These are phyloP conservation scores for Arachis hypogaea DNA, from an alignment of 306 rosid species.

Conservation along the genomic window DNA sequence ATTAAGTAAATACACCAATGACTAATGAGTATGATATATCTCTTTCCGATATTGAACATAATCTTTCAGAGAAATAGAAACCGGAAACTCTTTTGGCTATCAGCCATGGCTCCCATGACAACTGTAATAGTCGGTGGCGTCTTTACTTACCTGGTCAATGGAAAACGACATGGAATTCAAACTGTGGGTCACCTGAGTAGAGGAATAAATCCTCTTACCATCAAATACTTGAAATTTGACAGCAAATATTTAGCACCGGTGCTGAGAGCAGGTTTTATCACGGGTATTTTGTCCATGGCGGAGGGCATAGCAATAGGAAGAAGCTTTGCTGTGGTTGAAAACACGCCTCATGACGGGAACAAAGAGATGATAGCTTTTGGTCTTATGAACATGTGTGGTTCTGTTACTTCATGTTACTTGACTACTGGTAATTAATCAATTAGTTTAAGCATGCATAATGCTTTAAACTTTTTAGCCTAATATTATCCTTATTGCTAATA, in stretches of 20 bases:
- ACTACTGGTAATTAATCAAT: constrained; percentile 58
- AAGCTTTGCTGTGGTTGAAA: constrained; percentile 70
- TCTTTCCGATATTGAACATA: neutral
- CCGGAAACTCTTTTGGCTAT: constrained; percentile 81
- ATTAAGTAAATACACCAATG: neutral
- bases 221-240: constrained; percentile 57
- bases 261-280: constrained; percentile 54
- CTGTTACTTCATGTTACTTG: constrained; percentile 86
- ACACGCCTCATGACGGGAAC: constrained; percentile 87
- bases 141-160: constrained; percentile 60
- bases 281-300: constrained; percentile 76
- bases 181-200: constrained; percentile 65
- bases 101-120: constrained; percentile 77
- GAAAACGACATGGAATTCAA: constrained; percentile 65
- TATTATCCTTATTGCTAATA: neutral
- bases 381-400: constrained; percentile 78
- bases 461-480: no score
- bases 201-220: constrained; percentile 77
- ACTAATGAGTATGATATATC: neutral
- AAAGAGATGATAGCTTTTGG: constrained; percentile 94
- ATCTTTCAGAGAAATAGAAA: constrained; percentile 57
- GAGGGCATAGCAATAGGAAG: constrained; percentile 98
- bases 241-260: constrained; percentile 50
- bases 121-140: constrained; percentile 55
- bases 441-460: no score